phyloP scores from a whole-genome alignment of 2,329 filamentous ascomycete genomes.

The Nigrograna mackinnonii region DNA sequence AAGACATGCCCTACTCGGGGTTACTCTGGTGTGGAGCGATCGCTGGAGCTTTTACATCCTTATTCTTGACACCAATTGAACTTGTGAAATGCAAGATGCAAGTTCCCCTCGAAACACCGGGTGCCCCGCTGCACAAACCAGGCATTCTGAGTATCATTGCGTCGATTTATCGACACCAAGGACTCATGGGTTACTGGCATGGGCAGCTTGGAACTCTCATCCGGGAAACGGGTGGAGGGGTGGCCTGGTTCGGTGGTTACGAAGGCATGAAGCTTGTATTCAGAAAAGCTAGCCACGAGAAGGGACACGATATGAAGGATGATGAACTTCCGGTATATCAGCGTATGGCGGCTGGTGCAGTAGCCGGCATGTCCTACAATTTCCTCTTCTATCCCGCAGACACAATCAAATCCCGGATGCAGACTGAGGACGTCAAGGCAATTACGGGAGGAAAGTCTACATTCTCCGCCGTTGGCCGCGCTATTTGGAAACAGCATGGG shows the following conservation, averaged over 20 bases:
- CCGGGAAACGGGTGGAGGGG: conserved; percentile 88
- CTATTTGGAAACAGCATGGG: conserved; percentile 82
- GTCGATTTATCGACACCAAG: conserved; percentile 81
- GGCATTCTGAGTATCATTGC: conserved; percentile 73
- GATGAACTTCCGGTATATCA: conserved; percentile 77
- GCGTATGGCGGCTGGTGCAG: conserved; percentile 83
- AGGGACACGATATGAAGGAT: conserved; percentile 43
- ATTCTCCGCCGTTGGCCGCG: conserved; percentile 72
- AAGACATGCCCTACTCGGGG: conserved; percentile 72
- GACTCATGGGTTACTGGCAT: conserved; percentile 87
- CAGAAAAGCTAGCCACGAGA: conserved; percentile 49
- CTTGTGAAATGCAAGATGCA: conserved; percentile 99
- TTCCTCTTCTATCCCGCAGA: conserved; percentile 97
- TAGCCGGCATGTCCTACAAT: conserved; percentile 92
- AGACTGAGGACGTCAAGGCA: conserved; percentile 74
- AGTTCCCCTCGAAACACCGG: conserved; percentile 59
- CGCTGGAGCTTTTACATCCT: conserved; percentile 84
- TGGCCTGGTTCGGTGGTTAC: conserved; percentile 81
- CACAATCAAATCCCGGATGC: conserved; percentile 96
- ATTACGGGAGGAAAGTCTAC: conserved; percentile 59
- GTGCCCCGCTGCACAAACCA: conserved; percentile 53
- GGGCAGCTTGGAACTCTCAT: conserved; percentile 93
- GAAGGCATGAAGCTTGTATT: conserved; percentile 68
- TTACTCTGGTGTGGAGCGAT: conserved; percentile 82
- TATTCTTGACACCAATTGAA: conserved; percentile 92